Percentiles rank a stretch among this genome's conserved stretches.
Conservation (phyloP, 1,284 basidiomycete genomes). For the Amylostereum chailletii region DNA sequence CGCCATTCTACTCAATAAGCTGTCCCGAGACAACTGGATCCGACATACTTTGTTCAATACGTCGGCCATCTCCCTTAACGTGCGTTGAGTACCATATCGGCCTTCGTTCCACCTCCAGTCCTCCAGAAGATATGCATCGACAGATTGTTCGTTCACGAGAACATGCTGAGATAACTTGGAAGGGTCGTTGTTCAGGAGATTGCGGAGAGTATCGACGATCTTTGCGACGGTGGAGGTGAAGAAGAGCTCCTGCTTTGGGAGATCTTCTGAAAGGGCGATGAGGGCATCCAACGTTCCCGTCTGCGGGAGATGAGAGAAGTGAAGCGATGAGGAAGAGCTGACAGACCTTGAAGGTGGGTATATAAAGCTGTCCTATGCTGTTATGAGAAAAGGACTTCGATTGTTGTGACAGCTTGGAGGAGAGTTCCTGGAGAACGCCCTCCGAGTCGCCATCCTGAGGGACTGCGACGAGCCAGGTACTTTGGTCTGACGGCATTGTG, state of each 20-base stretch:
- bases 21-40: not conserved
- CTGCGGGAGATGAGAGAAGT: conserved; percentile 32
- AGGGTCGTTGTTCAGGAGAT: conserved; percentile 85
- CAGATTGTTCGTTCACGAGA: conserved; percentile 73
- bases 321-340: conserved; percentile 1
- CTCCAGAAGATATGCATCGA: conserved; percentile 75
- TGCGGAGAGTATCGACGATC: conserved; percentile 90
- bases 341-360: conserved; percentile 73
- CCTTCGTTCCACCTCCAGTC: conserved; percentile 87
- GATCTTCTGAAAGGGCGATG: conserved; percentile 83
- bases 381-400: conserved; percentile 40
- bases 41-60: conserved; percentile 66
- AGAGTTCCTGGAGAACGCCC: conserved; percentile 54
- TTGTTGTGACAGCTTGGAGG: conserved; percentile 44
- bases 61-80: conserved; percentile 77
- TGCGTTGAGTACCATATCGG: conserved; percentile 76
- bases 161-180: conserved; percentile 77
- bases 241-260: conserved; percentile 87
- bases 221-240: conserved; percentile 88
- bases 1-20: too few species aligned
- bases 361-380: conserved; percentile 46
- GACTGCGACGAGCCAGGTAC: conserved; percentile 72
- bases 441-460: conserved; percentile 73
- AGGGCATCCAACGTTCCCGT: conserved; percentile 92
- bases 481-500: conserved; percentile 77